Conservation (phyloP, 2,329 filamentous ascomycete species). For the Calycina herbarum region DNA sequence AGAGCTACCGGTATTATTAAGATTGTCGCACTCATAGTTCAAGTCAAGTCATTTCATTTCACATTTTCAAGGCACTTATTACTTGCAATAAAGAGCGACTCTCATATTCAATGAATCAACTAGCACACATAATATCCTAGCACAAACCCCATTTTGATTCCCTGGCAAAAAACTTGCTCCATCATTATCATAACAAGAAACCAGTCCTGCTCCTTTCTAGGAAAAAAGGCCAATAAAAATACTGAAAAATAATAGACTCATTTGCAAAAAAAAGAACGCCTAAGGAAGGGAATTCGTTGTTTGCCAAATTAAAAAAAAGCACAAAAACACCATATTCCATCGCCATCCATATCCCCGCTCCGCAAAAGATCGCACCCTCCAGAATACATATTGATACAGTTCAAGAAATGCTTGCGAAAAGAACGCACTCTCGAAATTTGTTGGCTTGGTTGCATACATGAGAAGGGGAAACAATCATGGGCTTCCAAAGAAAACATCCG, state of each 20-base stretch:
- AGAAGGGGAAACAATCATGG: conserved; percentile 25
- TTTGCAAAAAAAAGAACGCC: conserved; percentile 17
- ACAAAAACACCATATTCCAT: background rate
- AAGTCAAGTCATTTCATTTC: too few species aligned
- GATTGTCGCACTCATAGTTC: too few species aligned
- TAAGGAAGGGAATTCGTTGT: conserved; percentile 20
- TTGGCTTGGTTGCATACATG: conserved; percentile 6
- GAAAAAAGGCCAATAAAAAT: background rate
- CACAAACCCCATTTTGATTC: conserved; percentile 4
- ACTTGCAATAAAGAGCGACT: background rate
- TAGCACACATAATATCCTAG: background rate
- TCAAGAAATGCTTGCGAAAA: background rate
- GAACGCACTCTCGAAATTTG: conserved; percentile 3
- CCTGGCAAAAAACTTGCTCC: background rate
- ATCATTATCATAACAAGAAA: conserved; percentile 8
- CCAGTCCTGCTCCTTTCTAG: background rate
- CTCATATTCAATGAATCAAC: background rate
- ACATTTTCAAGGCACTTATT: background rate
- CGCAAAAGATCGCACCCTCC: background rate
- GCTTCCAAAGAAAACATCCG: conserved; percentile 38
- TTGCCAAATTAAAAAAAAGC: background rate
- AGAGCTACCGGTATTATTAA: too few species aligned
- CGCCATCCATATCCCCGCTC: background rate
- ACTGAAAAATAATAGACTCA: background rate
- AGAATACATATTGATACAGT: conserved; percentile 20